Percentiles rank a stretch among this genome's conserved stretches.
Conservation (phyloP, 148 eudicot species). For the Fagopyrum homotropicum region DNA sequence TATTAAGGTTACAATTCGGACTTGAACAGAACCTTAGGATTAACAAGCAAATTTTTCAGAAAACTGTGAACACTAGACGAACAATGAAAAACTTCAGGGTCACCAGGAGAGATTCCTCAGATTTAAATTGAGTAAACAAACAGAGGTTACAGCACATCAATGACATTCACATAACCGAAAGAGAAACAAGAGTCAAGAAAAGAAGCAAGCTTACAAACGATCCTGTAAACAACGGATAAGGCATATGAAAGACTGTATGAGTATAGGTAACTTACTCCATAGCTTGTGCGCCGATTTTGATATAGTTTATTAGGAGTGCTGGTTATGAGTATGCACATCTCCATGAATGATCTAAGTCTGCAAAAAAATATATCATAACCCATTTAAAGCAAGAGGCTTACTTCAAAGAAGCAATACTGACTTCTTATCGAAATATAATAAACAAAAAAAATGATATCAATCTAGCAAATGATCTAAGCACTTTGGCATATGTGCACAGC, state of each 20-base stretch:
- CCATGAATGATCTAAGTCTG: slow-evolving; percentile 97
- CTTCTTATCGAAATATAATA: neutral
- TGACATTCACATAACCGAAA: neutral
- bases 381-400: neutral
- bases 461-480: neutral
- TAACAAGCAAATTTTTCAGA: no score
- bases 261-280: slow-evolving; percentile 35
- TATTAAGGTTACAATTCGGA: no score
- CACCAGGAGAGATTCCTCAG: no score
- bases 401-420: neutral
- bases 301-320: slow-evolving; percentile 50
- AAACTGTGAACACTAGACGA: no score
- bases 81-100: no score
- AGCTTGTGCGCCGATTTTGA: slow-evolving; percentile 29
- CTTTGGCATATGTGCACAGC: neutral
- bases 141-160: neutral
- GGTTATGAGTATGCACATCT: slow-evolving; percentile 85
- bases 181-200: neutral
- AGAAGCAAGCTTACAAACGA: neutral
- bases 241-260: neutral
- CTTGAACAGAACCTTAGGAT: no score
- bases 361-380: slow-evolving; percentile 16
- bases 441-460: neutral
- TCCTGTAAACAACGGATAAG: neutral
- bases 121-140: neutral